phyloP scores from a whole-genome alignment of 257 asterid species.

The Verbascum thapsus region DNA sequence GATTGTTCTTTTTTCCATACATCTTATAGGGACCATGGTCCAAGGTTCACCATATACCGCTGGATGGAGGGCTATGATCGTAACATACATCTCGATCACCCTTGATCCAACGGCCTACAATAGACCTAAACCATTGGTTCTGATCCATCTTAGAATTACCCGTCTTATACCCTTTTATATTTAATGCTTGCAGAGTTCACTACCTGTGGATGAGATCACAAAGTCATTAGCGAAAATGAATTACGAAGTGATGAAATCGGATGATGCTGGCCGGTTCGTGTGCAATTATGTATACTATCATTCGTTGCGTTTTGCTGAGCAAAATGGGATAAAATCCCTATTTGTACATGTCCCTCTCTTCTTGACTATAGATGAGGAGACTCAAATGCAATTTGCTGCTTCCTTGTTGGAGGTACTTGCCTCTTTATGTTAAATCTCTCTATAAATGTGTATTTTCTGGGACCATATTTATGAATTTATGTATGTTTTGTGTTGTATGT shows the following conservation, averaged over 20 bases:
- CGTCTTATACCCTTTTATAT: not conserved
- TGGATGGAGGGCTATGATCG: too few relatives aligned
- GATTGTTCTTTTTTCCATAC: too few relatives aligned
- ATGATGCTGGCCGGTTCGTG: slow-evolving; percentile 94
- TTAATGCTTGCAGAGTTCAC: slow-evolving; percentile 51
- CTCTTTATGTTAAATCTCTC: not conserved
- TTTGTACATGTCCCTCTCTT: slow-evolving; percentile 96
- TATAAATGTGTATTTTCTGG: not conserved
- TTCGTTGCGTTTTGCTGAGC: slow-evolving; percentile 88
- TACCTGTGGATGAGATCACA: slow-evolving; percentile 72
- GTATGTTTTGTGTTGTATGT: slow-evolving; percentile 29
- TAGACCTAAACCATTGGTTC: too few relatives aligned
- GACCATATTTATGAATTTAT: slow-evolving; percentile 29
- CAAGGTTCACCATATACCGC: too few relatives aligned
- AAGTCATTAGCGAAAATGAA: slow-evolving; percentile 76
- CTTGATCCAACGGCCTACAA: too few relatives aligned
- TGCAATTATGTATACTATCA: slow-evolving; percentile 97
- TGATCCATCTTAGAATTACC: too few relatives aligned
- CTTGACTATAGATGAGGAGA: slow-evolving; percentile 84
- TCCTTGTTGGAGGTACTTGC: slow-evolving; percentile 69
- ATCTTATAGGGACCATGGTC: too few relatives aligned
- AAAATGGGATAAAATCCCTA: slow-evolving; percentile 72
- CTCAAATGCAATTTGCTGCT: slow-evolving; percentile 95
- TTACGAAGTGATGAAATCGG: slow-evolving; percentile 74
- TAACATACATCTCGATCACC: too few relatives aligned